Percentiles rank a stretch among this genome's conserved stretches.
phyloP scores from a whole-genome alignment of 495 filamentous ascomycete genomes.

The Cercophora samala region DNA sequence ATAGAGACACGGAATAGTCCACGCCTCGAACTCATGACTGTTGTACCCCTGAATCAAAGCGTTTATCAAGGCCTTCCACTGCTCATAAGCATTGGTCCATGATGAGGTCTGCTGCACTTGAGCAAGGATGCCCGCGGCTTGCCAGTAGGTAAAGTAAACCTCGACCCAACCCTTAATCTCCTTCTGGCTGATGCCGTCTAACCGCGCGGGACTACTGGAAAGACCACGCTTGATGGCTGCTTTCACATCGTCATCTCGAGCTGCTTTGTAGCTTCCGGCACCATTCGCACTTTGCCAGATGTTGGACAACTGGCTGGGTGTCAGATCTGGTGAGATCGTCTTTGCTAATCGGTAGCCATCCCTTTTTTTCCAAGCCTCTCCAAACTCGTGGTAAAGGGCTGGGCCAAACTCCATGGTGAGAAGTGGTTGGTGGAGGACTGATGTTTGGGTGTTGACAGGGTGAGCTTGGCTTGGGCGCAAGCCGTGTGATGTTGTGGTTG shows the following conservation, averaged over 20 bases:
- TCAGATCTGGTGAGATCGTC: slow-evolving; percentile 64
- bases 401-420: slow-evolving; percentile 52
- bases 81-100: slow-evolving; percentile 73
- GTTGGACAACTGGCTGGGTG: slow-evolving; percentile 53
- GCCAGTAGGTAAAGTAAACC: slow-evolving; percentile 80
- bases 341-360: slow-evolving; percentile 65
- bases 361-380: slow-evolving; percentile 48
- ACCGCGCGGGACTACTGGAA: slow-evolving; percentile 45
- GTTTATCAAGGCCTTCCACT: slow-evolving; percentile 77
- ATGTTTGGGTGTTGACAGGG: not conserved
- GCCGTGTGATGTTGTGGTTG: not conserved
- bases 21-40: slow-evolving; percentile 65
- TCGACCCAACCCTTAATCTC: slow-evolving; percentile 77
- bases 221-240: slow-evolving; percentile 58
- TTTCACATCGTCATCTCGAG: slow-evolving; percentile 41
- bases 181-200: slow-evolving; percentile 51
- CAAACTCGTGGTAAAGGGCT: slow-evolving; percentile 53
- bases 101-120: slow-evolving; percentile 43
- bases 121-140: slow-evolving; percentile 65
- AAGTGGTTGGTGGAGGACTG: not conserved
- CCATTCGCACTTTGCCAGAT: slow-evolving; percentile 64
- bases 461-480: slow-evolving; percentile 5
- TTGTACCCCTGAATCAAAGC: slow-evolving; percentile 71
- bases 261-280: not conserved
- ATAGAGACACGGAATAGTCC: slow-evolving; percentile 88